Evolutionary conservation across 164 flowering plant species (phyloP).

Genomic region (Tetracentron sinense): DNA sequence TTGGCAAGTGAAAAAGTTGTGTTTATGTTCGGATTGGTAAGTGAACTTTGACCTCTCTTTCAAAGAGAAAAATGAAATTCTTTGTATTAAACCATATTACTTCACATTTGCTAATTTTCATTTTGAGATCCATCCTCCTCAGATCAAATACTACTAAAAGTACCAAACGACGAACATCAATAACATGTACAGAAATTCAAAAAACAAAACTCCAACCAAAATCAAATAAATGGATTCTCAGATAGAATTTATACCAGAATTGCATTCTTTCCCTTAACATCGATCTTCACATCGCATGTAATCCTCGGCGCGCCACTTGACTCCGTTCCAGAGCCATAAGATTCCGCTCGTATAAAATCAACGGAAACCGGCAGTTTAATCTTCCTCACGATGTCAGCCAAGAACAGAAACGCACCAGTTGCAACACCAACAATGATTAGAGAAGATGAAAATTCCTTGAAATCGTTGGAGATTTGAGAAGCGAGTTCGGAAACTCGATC

Average conservation of each 20-base stretch:
- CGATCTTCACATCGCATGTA: slow-evolving; percentile 61
- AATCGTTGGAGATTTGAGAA: slow-evolving; percentile 45
- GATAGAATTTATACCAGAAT: slow-evolving; percentile 50
- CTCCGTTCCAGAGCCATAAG: slow-evolving; percentile 74
- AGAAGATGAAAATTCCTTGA: slow-evolving; percentile 27
- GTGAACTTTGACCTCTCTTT: too few species aligned
- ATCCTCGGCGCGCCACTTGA: slow-evolving; percentile 60
- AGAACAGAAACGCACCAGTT: slow-evolving; percentile 83
- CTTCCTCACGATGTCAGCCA: slow-evolving; percentile 64
- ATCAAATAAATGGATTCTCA: background rate
- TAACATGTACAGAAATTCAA: too few species aligned
- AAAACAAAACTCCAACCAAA: too few species aligned
- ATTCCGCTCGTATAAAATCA: slow-evolving; percentile 65
- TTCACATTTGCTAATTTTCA: too few species aligned
- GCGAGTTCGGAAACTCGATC: slow-evolving; percentile 58
- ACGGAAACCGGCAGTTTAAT: slow-evolving; percentile 52
- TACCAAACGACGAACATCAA: too few species aligned
- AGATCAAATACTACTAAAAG: too few species aligned
- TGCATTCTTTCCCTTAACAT: slow-evolving; percentile 66
- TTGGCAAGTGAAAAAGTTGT: too few species aligned
- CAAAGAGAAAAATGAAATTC: too few species aligned
- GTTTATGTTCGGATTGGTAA: too few species aligned
- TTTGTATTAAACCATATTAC: too few species aligned
- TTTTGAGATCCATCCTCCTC: too few species aligned
- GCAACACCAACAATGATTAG: slow-evolving; percentile 74